phyloP scores from a whole-genome alignment of 108 stramenopile species.

The Cyclotella sp. region DNA sequence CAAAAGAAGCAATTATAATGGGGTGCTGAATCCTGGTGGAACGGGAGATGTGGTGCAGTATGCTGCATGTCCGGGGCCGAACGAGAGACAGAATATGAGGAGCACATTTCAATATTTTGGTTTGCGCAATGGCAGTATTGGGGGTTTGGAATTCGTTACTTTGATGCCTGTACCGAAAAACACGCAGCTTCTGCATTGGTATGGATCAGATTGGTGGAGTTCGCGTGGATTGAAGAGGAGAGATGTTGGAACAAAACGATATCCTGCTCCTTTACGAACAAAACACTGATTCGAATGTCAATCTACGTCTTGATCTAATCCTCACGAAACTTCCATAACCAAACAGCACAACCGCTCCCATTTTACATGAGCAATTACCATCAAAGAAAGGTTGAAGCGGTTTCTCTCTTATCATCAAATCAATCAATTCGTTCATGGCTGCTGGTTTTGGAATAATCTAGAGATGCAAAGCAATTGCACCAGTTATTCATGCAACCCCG shows the following conservation, averaged over 20 bases:
- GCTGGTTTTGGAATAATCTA: too few species aligned
- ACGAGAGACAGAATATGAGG: conserved; percentile 68
- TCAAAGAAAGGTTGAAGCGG: too few species aligned
- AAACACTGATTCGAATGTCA: too few species aligned
- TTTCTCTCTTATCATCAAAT: too few species aligned
- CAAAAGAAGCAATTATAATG: conserved; percentile 67
- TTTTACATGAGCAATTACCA: too few species aligned
- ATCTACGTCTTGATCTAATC: too few species aligned
- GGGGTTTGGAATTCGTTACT: conserved; percentile 69
- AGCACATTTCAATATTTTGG: conserved; percentile 77
- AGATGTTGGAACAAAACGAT: conserved; percentile 65
- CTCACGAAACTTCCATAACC: too few species aligned
- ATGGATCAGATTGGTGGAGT: conserved; percentile 72
- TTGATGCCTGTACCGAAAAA: conserved; percentile 60
- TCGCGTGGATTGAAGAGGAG: conserved; percentile 54
- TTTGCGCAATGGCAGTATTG: conserved; percentile 58
- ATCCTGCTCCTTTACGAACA: conserved; percentile 64
- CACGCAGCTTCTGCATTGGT: conserved; percentile 73
- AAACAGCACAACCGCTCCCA: too few species aligned
- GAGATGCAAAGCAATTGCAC: too few species aligned
- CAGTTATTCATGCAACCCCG: too few species aligned
- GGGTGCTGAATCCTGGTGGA: conserved; percentile 64
- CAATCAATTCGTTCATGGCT: too few species aligned
- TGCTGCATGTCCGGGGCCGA: conserved; percentile 70
- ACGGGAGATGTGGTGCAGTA: conserved; percentile 71